These are phyloP conservation scores for Bryoerythrophyllum caledonicum DNA, from an alignment of 225 moss, liverwort and hornwort species.

Conservation along the genomic window DNA sequence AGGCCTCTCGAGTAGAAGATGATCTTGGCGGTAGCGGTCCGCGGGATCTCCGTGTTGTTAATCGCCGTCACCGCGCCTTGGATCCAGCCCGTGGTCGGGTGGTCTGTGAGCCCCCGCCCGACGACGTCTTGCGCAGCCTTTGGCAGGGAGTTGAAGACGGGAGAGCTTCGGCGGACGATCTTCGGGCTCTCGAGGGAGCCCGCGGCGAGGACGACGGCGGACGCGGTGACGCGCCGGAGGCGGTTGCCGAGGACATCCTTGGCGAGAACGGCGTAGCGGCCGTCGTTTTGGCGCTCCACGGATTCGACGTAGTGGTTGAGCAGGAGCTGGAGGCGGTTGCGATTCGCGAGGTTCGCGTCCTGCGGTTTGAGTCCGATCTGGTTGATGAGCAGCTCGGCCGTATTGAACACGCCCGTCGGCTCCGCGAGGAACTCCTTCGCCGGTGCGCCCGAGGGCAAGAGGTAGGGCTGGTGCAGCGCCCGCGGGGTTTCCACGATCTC, in stretches of 20 bases:
- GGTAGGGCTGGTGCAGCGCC: conserved; percentile 27
- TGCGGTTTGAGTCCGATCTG: conserved; percentile 26
- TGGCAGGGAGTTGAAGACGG: conserved; percentile 24
- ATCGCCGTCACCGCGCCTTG: conserved; percentile 16
- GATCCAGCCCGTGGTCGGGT: conserved; percentile 23
- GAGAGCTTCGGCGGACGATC: conserved; percentile 27
- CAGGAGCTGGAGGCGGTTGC: conserved; percentile 27
- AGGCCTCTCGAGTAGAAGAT: conserved; percentile 30
- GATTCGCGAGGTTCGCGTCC: conserved; percentile 19
- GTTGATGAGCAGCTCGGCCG: conserved; percentile 31
- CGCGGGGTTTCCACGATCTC: conserved; percentile 29
- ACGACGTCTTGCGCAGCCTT: conserved; percentile 9
- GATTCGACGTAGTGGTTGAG: conserved; percentile 37
- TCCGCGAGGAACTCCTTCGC: conserved; percentile 22
- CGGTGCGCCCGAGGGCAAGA: conserved; percentile 18
- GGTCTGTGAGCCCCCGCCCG: conserved; percentile 20
- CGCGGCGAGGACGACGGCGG: conserved; percentile 13
- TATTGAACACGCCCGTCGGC: conserved; percentile 27
- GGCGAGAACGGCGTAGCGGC: conserved; percentile 7
- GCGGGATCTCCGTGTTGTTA: conserved; percentile 24
- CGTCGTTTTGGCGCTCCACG: conserved; percentile 11
- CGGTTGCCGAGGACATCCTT: conserved; percentile 26
- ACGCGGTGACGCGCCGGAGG: not conserved
- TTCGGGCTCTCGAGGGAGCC: conserved; percentile 29
- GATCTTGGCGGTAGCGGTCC: conserved; percentile 14